These are phyloP conservation scores for Pseudocercospora musae DNA, from an alignment of 2,329 filamentous ascomycete species.

Conservation along the genomic window DNA sequence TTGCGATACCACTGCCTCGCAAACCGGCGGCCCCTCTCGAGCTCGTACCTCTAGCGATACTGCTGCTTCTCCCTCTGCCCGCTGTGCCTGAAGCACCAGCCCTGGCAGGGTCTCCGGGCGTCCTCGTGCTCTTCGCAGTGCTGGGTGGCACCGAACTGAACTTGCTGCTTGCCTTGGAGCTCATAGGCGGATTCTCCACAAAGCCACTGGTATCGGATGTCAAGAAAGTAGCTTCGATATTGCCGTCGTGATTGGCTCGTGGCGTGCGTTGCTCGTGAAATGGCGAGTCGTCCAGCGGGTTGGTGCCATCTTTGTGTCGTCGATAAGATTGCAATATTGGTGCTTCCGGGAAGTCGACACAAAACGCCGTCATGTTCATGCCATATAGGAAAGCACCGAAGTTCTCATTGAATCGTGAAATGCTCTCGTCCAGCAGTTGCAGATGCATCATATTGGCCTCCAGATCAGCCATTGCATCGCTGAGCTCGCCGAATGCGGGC, in stretches of 20 bases:
- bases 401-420: constrained; percentile 90
- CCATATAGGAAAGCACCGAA: constrained; percentile 95
- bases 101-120: constrained; percentile 36
- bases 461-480: constrained; percentile 89
- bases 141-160: constrained; percentile 23
- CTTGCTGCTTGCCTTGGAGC: constrained; percentile 46
- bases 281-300: constrained; percentile 22
- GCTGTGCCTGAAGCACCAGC: constrained; percentile 20
- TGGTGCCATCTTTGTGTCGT: constrained; percentile 47
- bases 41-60: constrained; percentile 32
- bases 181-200: constrained; percentile 66
- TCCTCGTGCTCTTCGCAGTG: constrained; percentile 15
- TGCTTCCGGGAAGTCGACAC: constrained; percentile 94
- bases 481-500: constrained; percentile 86
- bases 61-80: constrained; percentile 28
- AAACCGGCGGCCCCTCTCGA: constrained; percentile 28
- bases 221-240: constrained; percentile 80
- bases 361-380: constrained; percentile 98
- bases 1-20: constrained; percentile 28
- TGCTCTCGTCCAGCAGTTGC: constrained; percentile 92
- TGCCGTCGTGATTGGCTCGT: constrained; percentile 12
- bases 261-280: constrained; percentile 21
- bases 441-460: constrained; percentile 98
- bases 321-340: constrained; percentile 81
- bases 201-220: constrained; percentile 91